Base-by-base conservation (phyloP, 2,329 filamentous ascomycete species). In the Hawksworthiomyces lignivorus region DNA sequence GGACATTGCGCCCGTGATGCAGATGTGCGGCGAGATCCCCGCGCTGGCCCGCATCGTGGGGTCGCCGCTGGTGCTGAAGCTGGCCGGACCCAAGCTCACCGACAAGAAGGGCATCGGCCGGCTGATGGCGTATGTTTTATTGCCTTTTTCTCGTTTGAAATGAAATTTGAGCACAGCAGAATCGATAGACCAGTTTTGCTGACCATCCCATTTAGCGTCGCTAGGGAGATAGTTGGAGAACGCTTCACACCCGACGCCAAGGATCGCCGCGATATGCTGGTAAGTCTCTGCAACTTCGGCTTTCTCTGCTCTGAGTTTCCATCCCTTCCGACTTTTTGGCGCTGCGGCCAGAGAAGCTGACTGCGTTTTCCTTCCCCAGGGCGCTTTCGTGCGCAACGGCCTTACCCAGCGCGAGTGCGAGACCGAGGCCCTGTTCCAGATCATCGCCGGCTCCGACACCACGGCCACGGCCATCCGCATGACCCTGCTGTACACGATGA, bases 351-450 rank as follows among this genome's bases (percentile, higher is more conserved):
- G n/a, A n/a, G n/a, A n/a, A n/a, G n/a, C n/a, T n/a, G n/a, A n/a
- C n/a, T n/a, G n/a, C n/a, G n/a, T n/a, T n/a, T n/a, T n/a, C 43
- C 50, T 3, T 26, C 50, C 7, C 54, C 54, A 30, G 18, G 64
- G 63, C 5, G 64, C 62, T 0, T 67, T 67, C 45, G 54, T 67
- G 7, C 52, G 56, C 4, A 60, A 65, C 32, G 65, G 65, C 4
- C 49, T 69, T 20, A 58, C 52, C 10, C 60, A 60, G 40, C 47
- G 54, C 24, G 59, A 67, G 34, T 58, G 59, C 38, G 62, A 71
- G 33, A 71, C 73, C 32, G 68, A 68, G 51, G 57, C 64, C 3
- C 54, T 68, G 4, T 55, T 64, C 48, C 59, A 66, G 44, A 61
- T 65, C 51, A 37, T 57, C 12, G 57, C 55, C 26, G 56, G 56